Base-by-base conservation (phyloP, 1,284 basidiomycete species). In the Vanrija sp. region DNA sequence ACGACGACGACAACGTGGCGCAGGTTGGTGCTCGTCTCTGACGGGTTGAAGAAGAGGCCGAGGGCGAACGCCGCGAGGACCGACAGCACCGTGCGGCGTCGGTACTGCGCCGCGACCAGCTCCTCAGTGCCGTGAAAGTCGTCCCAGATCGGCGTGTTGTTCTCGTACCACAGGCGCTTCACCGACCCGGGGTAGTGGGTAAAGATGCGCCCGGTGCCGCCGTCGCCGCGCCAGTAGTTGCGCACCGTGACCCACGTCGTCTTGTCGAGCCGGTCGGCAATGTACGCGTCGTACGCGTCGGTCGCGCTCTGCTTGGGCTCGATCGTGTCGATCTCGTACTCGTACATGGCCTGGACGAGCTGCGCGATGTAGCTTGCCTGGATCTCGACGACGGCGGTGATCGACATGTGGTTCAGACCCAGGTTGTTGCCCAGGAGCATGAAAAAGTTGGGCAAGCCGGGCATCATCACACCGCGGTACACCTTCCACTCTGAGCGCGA, bases 341-440 rank as follows among this genome's bases (percentile, higher is more conserved):
- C 50, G 39, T 47, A 45, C 50, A 56, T 56, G 7, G 49, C 50
- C 10, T 39, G 31, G 39, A 59, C 41, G 19, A 51, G 16, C 51
- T 55, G 52, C 14, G 31, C 45, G 41, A 59, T 55, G 47, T 59
- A 59, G 10, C 18, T 19, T 4, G 57, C 50, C 37, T 59, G 53
- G 41, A 53, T 42, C 53, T 59, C 57, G 19, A 59, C 44, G 20
- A 59, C 43, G 18, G 35, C 25, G 3, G 52, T 45, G 6, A 55
- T 44, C 19, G 52, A 54, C n/a, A 61, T 54, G 45, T 65, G 63
- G 24, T 56, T 60, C 5, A 66, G 47, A 8, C 59, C 60, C 22
- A 53, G 54, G 56, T 69, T 68, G 52, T 60, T 53, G 19, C 66
- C 66, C 12, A 68, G 60, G 36, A 65, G 47, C 7, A 55, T 49